Base-by-base conservation (phyloP, 2,329 filamentous ascomycete species). In the Fusarium austroafricanum region DNA sequence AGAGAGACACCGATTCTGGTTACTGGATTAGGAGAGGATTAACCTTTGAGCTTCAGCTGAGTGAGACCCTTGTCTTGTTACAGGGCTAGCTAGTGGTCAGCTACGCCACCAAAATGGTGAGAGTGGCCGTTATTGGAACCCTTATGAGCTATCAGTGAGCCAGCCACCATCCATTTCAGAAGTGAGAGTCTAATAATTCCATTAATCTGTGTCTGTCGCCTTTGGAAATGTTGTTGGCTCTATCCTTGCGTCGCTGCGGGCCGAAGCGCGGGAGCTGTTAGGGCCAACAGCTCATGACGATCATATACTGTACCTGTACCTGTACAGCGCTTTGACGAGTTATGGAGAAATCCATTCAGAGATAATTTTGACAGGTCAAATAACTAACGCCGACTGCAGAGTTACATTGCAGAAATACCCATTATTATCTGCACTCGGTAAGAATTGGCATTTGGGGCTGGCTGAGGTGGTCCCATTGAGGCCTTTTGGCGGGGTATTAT, bases 181-280 rank as follows among this genome's bases (percentile, higher is more conserved):
- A 26, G 6, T 26, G 26, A 26, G 23, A 8, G 5, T 8, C 5
- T 26, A 8, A 26, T 8, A 8, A 8, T 26, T 26, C 23, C 5
- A 8, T 8, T 26, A 26, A 26, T 10, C 26, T 10, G 9, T 26
- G 2, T 26, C 9, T 26, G 26, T 26, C 7, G 9, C 26, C 26
- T 8, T 26, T 8, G 9, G 26, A 26, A n/a, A 5, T 14, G 3
- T 12, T 7, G 10, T n/a, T 52, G 14, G 15, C 31, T 44, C 17
- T 12, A 17, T 11, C 49, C 15, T 23, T 23, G 21, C 9, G 5
- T 10, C 14, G 40, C 38, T 26, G 15, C 56, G 42, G 55, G 21
- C 55, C 55, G 55, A 58, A 57, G 55, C 55, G 55, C 15, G 26
- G 6, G 4, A 8, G 26, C 9, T 26, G 26, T 10, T 26, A 26